Evolutionary conservation across 202 grass and related monocot genomes (phyloP), one percentile per base, ranked within the genome.

Genomic region (Digitaria exilis): DNA sequence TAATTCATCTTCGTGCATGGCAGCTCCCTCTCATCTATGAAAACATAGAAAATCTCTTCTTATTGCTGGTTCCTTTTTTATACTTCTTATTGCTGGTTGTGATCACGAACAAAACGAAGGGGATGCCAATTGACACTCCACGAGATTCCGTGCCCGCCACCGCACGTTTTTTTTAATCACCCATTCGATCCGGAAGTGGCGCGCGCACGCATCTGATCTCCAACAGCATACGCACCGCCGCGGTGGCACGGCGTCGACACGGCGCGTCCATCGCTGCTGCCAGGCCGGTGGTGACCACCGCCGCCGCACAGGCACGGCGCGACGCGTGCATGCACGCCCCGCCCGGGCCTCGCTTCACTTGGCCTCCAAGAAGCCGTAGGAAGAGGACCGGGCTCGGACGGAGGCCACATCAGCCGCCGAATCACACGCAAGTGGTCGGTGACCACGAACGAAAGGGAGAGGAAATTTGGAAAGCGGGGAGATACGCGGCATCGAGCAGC

Each of bases 381-480:
- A n/a, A 71, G 39, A 28, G 59, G 39, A 65, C 41, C 32, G 21
- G 26, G 39, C 13, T 0, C 14, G 28, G 3, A 24, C 17, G 0
- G 35, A 37, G 35, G 35, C 3, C 2, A 6, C 62, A 61, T 42
- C 29, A 45, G 71, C 63, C 0, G 26, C 64, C 19, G 77, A 63
- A 64, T 65, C 82, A 68, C 43, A 18, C 48, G n/a, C 77, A 71
- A 76, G 78, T 58, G 77, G 82, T 71, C 82, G 77, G 82, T 85
- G 71, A 54, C 70, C 69, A 42, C 57, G 17, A 6, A 12, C n/a
- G 67, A 69, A 22, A 25, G 62, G 31, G 11, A 5, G 9, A 12
- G n/a, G 41, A 70, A 41, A 67, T 41, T 16, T 22, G 9, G 34
- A 22, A 22, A 65, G 35, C 18, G 60, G 7, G 32, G 9, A 26